A percentile compares a stretch with the other conserved stretches of the same genome.
Conservation (phyloP, 768 basidiomycete species). For the Russula lepida region DNA sequence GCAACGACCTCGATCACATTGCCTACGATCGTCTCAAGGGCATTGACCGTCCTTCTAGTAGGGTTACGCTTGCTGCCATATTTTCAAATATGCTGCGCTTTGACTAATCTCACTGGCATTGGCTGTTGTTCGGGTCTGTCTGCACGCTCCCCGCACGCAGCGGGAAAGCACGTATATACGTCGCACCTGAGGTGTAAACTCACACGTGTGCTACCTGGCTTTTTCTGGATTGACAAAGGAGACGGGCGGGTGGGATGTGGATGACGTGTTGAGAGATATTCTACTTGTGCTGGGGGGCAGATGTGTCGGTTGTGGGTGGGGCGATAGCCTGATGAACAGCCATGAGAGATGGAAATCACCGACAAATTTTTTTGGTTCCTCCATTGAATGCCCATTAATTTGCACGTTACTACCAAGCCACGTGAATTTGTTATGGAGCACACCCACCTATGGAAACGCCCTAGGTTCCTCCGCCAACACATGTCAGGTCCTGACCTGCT, state of each 20-base stretch:
- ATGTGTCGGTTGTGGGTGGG: constrained; percentile 62
- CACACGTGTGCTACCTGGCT: constrained; percentile 43
- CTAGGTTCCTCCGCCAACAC: not conserved
- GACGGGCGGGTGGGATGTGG: constrained; percentile 38
- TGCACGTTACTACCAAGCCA: not conserved
- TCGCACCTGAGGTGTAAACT: constrained; percentile 62
- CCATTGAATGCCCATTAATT: not conserved
- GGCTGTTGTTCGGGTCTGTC: constrained; percentile 44
- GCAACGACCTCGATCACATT: constrained; percentile 35
- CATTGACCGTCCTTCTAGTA: not conserved
- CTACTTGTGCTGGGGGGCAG: constrained; percentile 38
- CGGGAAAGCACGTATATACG: constrained; percentile 39
- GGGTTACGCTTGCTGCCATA: constrained; percentile 50
- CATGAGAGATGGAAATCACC: constrained; percentile 1
- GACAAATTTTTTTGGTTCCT: not conserved
- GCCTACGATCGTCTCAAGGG: not conserved
- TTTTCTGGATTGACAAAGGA: constrained; percentile 30
- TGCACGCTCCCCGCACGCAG: constrained; percentile 38
- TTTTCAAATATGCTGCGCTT: constrained; percentile 71
- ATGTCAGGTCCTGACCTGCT: not conserved
- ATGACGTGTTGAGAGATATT: constrained; percentile 4
- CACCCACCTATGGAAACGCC: not conserved
- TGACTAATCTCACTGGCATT: constrained; percentile 50
- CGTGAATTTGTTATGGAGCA: not conserved
- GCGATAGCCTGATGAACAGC: constrained; percentile 30